Percentiles rank a stretch among this genome's conserved stretches.
phyloP scores from a whole-genome alignment of 768 basidiomycete genomes.

The Serendipita vermifera region DNA sequence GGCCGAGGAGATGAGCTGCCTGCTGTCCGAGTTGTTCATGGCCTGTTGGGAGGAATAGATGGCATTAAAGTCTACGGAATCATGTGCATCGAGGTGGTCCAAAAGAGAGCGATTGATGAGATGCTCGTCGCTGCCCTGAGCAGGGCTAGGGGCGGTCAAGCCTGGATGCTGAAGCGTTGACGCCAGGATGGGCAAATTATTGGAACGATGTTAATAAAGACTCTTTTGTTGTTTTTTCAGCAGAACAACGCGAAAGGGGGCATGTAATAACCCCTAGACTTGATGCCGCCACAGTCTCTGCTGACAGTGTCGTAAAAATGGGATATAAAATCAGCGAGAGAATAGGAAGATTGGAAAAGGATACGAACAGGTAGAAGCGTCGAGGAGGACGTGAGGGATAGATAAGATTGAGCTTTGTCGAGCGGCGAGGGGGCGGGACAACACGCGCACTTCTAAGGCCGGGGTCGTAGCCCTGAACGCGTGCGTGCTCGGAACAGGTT shows the following conservation, averaged over 20 bases:
- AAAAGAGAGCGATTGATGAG: constrained; percentile 75
- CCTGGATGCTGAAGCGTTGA: constrained; percentile 13
- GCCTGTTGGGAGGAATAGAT: background rate
- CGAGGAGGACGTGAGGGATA: no score
- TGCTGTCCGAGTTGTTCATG: no score
- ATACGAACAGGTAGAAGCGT: background rate
- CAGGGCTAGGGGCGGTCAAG: constrained; percentile 20
- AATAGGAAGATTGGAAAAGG: background rate
- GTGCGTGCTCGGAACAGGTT: background rate
- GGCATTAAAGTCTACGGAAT: constrained; percentile 18
- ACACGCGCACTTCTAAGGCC: background rate
- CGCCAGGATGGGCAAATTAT: constrained; percentile 18
- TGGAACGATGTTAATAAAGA: constrained; percentile 12
- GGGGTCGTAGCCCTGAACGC: background rate
- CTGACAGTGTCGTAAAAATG: constrained; percentile 8
- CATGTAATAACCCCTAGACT: background rate
- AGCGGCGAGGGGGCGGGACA: no score
- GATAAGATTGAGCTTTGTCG: no score
- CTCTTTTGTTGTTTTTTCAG: constrained; percentile 13
- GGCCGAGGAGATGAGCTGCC: no score
- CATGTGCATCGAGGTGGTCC: constrained; percentile 72
- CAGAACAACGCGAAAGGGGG: background rate
- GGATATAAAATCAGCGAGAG: background rate
- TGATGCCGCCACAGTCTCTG: background rate
- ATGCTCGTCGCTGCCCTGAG: constrained; percentile 46